Base-by-base conservation (phyloP, 208 protist species). In the Kentomonas sorsogonicus region DNA sequence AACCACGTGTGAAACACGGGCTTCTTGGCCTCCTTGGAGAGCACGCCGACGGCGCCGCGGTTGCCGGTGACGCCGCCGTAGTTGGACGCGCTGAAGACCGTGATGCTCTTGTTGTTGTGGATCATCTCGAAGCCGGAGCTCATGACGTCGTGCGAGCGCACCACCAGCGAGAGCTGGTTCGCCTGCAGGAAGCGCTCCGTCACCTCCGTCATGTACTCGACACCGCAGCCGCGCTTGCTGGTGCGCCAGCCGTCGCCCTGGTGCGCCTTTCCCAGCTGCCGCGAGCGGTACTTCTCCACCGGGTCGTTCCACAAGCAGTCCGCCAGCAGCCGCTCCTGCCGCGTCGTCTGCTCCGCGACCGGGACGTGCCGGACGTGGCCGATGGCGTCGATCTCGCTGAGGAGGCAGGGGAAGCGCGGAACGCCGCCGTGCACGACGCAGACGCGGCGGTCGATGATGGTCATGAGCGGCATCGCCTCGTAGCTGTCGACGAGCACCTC, bases 231-330 rank as follows among this genome's bases (percentile, higher is more conserved):
- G 38, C 98, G 94, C 51, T 99, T 98, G 72, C 99, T 99, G 54
- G 95, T 97, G 33, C 95, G 96, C 95, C 96, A 99, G 63, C 56
- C 95, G 72, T 57, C 81, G 61, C 72, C 94, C 53, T 88, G 81
- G 40, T 88, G 75, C 13, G 72, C 62, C 27, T 63, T 52, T 34
- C 86, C 86, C 11, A 93, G 63, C 63, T 82, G 69, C 0, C 86
- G 75, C 1, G 89, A 82, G 77, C 95, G 68, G 45, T 84, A 76
- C 66, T 86, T 81, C 77, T 74, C 97, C 18, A 77, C 91, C 34
- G 99, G 99, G 73, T 99, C 98, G 36, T 97, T 97, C 98, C 99
- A 99, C n/a, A 99, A 74, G 31, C 99, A 72, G 85, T 98, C 99
- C 9, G 99, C 74, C 30, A 99, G 70, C 26, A 98, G 79, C 51